Conservation (phyloP, 2,329 filamentous ascomycete species). For the Phialemoniopsis sp. region DNA sequence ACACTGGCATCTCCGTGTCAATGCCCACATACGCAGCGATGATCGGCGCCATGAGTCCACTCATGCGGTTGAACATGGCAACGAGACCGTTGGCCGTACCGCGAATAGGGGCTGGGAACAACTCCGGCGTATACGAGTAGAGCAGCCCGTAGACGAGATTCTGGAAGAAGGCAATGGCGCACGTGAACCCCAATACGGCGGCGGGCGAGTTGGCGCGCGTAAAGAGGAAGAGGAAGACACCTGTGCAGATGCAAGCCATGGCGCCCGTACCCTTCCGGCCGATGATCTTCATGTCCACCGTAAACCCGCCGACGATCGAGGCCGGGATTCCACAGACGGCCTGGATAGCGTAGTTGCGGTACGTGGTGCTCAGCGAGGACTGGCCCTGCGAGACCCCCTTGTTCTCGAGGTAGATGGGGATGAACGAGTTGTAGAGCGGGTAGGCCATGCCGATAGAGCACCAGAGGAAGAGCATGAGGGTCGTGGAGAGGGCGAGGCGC, state of each 20-base stretch:
- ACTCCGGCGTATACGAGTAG: conserved; percentile 6
- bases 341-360: conserved; percentile 53
- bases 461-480: conserved; percentile 51
- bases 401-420: conserved; percentile 20
- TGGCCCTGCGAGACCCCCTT: conserved; percentile 12
- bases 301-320: conserved; percentile 49
- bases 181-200: no score
- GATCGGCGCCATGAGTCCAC: conserved; percentile 6
- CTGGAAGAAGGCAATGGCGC: no score
- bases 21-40: conserved; percentile 8
- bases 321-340: conserved; percentile 52
- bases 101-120: conserved; percentile 2
- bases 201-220: no score
- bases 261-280: no score
- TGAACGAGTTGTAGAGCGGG: conserved; percentile 49
- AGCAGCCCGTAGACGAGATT: no score
- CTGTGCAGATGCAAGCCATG: no score
- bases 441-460: conserved; percentile 55
- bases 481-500: conserved; percentile 47
- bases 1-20: conserved; percentile 5
- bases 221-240: no score
- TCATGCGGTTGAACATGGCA: conserved; percentile 1
- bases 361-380: conserved; percentile 24
- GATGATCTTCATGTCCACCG: conserved; percentile 38
- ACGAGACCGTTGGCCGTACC: conserved; percentile 4